A percentile compares a stretch with the other conserved stretches of the same genome.
phyloP scores from a whole-genome alignment of 78 protist genomes.

The slime mould (Dictyostelium discoideum) region DNA sequence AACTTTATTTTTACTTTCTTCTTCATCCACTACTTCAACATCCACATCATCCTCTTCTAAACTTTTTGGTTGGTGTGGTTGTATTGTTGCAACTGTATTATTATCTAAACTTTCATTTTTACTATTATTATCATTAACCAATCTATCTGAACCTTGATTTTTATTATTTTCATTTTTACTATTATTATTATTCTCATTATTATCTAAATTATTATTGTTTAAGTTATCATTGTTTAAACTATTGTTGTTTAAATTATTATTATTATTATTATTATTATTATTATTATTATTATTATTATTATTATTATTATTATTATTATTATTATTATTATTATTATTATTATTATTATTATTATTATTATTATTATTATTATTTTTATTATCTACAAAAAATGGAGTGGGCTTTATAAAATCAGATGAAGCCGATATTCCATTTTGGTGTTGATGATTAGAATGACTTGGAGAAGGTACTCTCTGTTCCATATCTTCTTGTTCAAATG shows the following conservation, averaged over 20 bases:
- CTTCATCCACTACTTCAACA: constrained; percentile 35
- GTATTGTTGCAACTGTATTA: neutral
- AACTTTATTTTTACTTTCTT: neutral
- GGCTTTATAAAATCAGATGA: constrained; percentile 1
- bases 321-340: constrained; percentile 7
- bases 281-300: constrained; percentile 2
- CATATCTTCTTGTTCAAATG: neutral
- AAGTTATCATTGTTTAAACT: too few species aligned
- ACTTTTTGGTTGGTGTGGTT: neutral
- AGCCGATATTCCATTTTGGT: neutral
- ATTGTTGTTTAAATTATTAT: neutral
- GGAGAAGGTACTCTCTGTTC: constrained; percentile 76
- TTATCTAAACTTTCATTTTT: neutral
- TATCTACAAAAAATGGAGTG: neutral
- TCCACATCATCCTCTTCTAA: constrained; percentile 64
- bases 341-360: neutral
- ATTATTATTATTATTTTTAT: neutral
- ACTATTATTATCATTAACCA: neutral
- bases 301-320: constrained; percentile 1
- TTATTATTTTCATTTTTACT: neutral
- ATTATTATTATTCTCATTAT: neutral
- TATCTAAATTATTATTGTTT: neutral
- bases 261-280: constrained; percentile 3
- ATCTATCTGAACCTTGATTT: too few species aligned
- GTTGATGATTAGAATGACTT: neutral